Evolutionary conservation across 768 basidiomycete genomes (phyloP), one percentile per base, ranked within the genome.

Genomic region (Pulveroboletus sp.): DNA sequence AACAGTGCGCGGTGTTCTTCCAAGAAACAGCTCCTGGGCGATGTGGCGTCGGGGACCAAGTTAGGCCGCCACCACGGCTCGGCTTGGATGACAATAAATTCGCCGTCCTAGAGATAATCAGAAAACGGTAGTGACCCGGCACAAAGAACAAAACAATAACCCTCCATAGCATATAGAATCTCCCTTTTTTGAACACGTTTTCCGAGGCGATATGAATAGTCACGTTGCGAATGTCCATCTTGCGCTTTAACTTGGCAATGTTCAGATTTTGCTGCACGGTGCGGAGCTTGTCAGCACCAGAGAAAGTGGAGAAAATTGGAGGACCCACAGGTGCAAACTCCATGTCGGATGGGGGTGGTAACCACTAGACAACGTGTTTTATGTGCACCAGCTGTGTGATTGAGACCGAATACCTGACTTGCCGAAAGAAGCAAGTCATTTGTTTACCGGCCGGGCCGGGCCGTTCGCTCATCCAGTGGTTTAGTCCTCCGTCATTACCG

Each of bases 241-340:
- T 65, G 20, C 42, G 56, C 46, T 51, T 61, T 44, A 67, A 23
- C 42, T 61, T 54, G 34, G 40, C 38, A 5, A 69, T 40, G 38
- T 57, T 52, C 19, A 65, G 14, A 25, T 44, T 47, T 14, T 55
- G 31, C 67, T 66, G 11, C 16, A 21, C 3, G 20, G 14, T 24
- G 14, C 4, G 25, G 44, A 13, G 31, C 6, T 27, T 10, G 34
- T 64, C 34, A 52, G 39, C 21, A 10, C 7, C 41, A 45, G 20
- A 8, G 14, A 11, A 20, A 41, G 39, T 44, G 46, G 52, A 33
- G 7, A 41, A 29, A 43, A 38, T 14, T n/a, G n/a, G 31, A 45
- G 65, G 60, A 69, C 65, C 62, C 52, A 69, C 65, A 47, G 54
- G 55, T 12, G 46, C 43, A 58, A 57, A 69, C 14, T 69, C 60